Evolutionary conservation across 768 basidiomycete species (phyloP).

Genomic region (Podaxis pistillaris): DNA sequence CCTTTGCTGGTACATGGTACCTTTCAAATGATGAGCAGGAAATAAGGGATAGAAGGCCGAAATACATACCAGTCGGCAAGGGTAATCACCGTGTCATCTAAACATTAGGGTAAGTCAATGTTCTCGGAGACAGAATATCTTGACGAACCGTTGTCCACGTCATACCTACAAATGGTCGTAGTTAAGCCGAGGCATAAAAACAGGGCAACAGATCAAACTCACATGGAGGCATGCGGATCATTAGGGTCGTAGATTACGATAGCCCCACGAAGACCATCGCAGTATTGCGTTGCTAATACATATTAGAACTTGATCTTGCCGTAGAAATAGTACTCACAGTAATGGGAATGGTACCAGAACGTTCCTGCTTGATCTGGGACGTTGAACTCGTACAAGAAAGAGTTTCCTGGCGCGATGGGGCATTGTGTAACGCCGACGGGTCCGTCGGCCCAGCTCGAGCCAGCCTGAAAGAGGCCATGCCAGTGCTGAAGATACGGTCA

Average conservation of each 20-base stretch:
- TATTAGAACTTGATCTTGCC: conserved; percentile 22
- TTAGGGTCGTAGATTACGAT: conserved; percentile 42
- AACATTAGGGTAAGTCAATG: neutral
- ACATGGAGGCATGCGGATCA: conserved; percentile 31
- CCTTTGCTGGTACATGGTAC: conserved; percentile 28
- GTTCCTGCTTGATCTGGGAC: conserved; percentile 37
- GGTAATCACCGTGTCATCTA: conserved; percentile 45
- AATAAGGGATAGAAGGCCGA: neutral
- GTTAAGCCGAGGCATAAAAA: neutral
- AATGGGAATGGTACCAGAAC: conserved; percentile 41
- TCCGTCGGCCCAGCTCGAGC: conserved; percentile 41
- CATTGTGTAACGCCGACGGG: conserved; percentile 38
- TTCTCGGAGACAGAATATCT: neutral
- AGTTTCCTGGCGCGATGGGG: conserved; percentile 37
- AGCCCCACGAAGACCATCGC: conserved; percentile 52
- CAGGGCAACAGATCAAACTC: neutral
- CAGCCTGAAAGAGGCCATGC: conserved; percentile 40
- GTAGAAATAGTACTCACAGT: conserved; percentile 24
- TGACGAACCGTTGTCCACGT: conserved; percentile 43
- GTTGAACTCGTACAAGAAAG: conserved; percentile 39
- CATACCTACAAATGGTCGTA: conserved; percentile 21
- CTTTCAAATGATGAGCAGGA: conserved; percentile 12
- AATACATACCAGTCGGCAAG: conserved; percentile 43
- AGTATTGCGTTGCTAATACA: conserved; percentile 45
- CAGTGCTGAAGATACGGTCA: conserved; percentile 34